Percentiles rank a stretch among this genome's conserved stretches.
phyloP scores from a whole-genome alignment of 2,329 filamentous ascomycete species.

The Aspergillus fumigatus region DNA sequence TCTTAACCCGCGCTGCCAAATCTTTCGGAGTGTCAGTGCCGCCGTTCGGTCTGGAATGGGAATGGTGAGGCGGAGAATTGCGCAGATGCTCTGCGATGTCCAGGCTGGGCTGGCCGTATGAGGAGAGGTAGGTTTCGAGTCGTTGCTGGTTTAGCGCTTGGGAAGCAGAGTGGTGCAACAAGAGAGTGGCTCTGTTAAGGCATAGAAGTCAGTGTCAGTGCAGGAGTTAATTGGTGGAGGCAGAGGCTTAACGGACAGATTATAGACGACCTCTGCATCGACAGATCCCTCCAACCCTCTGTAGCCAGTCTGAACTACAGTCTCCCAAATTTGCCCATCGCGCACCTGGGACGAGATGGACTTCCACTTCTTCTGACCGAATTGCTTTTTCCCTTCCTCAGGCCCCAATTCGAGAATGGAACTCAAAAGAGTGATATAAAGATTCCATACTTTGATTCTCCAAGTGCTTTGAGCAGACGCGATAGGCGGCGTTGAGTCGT shows the following conservation, averaged over 20 bases:
- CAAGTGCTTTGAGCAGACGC: slow-evolving; percentile 75
- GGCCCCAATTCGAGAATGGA: slow-evolving; percentile 82
- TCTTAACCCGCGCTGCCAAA: slow-evolving; percentile 78
- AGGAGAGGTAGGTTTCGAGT: slow-evolving; percentile 82
- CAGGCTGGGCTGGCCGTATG: slow-evolving; percentile 67
- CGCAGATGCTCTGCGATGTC: slow-evolving; percentile 63
- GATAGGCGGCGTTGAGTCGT: slow-evolving; percentile 60
- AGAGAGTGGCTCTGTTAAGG: slow-evolving; percentile 67
- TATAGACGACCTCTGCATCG: slow-evolving; percentile 81
- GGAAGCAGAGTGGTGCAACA: slow-evolving; percentile 81
- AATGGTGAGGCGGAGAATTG: slow-evolving; percentile 32
- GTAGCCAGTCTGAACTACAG: slow-evolving; percentile 83
- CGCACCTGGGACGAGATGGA: slow-evolving; percentile 75
- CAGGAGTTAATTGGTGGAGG: slow-evolving; percentile 1
- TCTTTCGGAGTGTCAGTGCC: slow-evolving; percentile 81
- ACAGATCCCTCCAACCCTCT: slow-evolving; percentile 83
- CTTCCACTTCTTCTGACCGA: slow-evolving; percentile 83
- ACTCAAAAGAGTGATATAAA: slow-evolving; percentile 91
- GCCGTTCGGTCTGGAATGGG: slow-evolving; percentile 40
- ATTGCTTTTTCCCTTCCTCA: slow-evolving; percentile 83
- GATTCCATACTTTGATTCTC: slow-evolving; percentile 92
- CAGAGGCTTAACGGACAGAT: slow-evolving; percentile 39
- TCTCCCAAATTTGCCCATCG: slow-evolving; percentile 90
- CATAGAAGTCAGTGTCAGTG: slow-evolving; percentile 3
- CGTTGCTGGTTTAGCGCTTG: slow-evolving; percentile 81